Percentiles rank a stretch among this genome's conserved stretches.
Evolutionary conservation across 768 basidiomycete genomes (phyloP).

Genomic region (Leccinum broughii): DNA sequence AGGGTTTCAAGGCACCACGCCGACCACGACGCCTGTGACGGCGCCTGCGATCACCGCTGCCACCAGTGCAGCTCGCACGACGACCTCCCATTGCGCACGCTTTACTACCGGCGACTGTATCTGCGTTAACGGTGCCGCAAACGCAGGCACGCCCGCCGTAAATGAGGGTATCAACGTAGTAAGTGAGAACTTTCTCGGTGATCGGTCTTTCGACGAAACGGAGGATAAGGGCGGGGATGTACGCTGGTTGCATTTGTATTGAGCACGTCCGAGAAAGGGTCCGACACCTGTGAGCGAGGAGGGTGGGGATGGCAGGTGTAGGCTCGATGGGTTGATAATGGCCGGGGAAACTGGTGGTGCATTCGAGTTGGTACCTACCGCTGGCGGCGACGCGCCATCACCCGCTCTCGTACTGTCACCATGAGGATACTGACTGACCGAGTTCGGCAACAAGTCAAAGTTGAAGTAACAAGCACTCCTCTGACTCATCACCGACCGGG

Average conservation of each 20-base stretch:
- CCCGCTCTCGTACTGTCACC: not conserved
- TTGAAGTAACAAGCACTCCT: conserved; percentile 26
- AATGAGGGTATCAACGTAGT: conserved; percentile 30
- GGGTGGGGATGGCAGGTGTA: not conserved
- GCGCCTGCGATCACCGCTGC: conserved; percentile 42
- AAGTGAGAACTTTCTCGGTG: conserved; percentile 4
- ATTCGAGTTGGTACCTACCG: too few species aligned
- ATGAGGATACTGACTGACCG: not conserved
- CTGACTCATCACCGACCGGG: conserved; percentile 17
- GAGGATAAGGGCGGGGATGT: not conserved
- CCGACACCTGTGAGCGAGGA: conserved; percentile 4
- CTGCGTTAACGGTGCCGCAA: conserved; percentile 66
- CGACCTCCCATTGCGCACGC: conserved; percentile 86
- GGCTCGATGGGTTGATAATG: not conserved
- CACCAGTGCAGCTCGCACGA: conserved; percentile 55
- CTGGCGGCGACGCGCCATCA: not conserved
- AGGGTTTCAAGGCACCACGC: conserved; percentile 9
- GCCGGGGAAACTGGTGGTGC: not conserved
- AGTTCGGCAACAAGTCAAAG: conserved; percentile 28
- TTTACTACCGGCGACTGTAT: conserved; percentile 69
- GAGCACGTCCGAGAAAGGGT: conserved; percentile 22
- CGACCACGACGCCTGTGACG: conserved; percentile 34
- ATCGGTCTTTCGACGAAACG: not conserved
- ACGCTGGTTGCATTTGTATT: conserved; percentile 33
- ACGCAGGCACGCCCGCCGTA: conserved; percentile 59